These are phyloP conservation scores for Taiwanofungus camphoratus DNA, from an alignment of 1,284 basidiomycete species.

Conservation along the genomic window DNA sequence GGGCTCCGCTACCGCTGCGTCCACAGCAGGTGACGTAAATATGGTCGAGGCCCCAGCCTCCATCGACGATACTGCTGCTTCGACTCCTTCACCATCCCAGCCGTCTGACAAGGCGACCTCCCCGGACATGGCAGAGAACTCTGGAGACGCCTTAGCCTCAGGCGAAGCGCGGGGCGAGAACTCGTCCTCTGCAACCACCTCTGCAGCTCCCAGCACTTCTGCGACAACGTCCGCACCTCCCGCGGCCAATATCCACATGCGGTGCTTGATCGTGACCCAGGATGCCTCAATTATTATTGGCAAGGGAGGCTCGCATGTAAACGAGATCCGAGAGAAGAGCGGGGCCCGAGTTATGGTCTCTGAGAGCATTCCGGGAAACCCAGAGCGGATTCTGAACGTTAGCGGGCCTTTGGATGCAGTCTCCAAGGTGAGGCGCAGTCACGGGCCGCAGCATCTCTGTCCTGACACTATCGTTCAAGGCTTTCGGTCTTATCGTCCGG, in stretches of 20 bases:
- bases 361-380: constrained; percentile 95
- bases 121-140: constrained; percentile 16
- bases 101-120: constrained; percentile 21
- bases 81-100: constrained; percentile 43
- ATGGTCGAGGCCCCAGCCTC: constrained; percentile 48
- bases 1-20: constrained; percentile 36
- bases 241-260: constrained; percentile 84
- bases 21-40: constrained; percentile 48
- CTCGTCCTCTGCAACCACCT: constrained; percentile 32
- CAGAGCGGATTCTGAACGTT: constrained; percentile 96
- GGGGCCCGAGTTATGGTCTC: constrained; percentile 94
- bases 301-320: constrained; percentile 93
- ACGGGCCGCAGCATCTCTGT: constrained; percentile 5
- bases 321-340: constrained; percentile 97
- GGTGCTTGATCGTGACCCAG: constrained; percentile 96
- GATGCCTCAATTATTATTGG: constrained; percentile 99
- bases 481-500: constrained; percentile 97
- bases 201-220: constrained; percentile 39
- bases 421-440: constrained; percentile 69
- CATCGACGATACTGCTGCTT: constrained; percentile 49
- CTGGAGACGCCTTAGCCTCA: constrained; percentile 25
- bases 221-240: constrained; percentile 34
- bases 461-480: constrained; percentile 43
- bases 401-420: constrained; percentile 97
- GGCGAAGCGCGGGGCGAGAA: constrained; percentile 18